Conservation (phyloP, 73 alveolate species). For the Symbiodinium pilosum region DNA sequence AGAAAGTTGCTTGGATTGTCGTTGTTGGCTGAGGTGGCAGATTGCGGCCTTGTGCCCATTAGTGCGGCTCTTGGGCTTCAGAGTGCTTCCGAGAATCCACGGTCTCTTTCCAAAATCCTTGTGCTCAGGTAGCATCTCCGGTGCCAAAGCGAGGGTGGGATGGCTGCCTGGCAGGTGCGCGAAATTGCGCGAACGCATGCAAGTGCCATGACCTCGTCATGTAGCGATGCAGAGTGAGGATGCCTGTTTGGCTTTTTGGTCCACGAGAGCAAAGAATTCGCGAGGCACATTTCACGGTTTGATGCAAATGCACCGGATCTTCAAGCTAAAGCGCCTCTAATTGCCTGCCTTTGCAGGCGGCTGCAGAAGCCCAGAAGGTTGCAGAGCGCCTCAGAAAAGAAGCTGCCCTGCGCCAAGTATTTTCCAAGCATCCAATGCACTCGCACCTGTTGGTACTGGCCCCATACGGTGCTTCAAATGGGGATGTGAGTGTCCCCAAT, state of each 20-base stretch:
- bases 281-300: slow-evolving; percentile 57
- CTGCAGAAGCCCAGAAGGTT: slow-evolving; percentile 58
- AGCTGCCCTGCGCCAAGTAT: neutral
- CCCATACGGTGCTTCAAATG: no score
- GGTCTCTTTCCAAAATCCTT: neutral
- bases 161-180: slow-evolving; percentile 80
- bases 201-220: neutral
- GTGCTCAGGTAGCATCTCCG: neutral
- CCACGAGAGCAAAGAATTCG: slow-evolving; percentile 34
- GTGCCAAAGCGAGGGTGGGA: slow-evolving; percentile 41
- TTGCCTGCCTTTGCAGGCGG: neutral
- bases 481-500: no score
- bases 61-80: neutral
- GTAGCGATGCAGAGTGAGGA: neutral
- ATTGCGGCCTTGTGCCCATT: slow-evolving; percentile 59
- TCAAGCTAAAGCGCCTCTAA: neutral
- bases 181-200: neutral
- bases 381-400: slow-evolving; percentile 77
- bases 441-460: no score
- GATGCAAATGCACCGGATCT: neutral
- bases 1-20: no score
- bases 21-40: slow-evolving; percentile 82
- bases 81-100: neutral
- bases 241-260: slow-evolving; percentile 88
- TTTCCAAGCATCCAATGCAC: no score